Percentiles rank a stretch among this genome's conserved stretches.
These are phyloP conservation scores for Citrullus colocynthis DNA, from an alignment of 306 rosid species.

Conservation along the genomic window DNA sequence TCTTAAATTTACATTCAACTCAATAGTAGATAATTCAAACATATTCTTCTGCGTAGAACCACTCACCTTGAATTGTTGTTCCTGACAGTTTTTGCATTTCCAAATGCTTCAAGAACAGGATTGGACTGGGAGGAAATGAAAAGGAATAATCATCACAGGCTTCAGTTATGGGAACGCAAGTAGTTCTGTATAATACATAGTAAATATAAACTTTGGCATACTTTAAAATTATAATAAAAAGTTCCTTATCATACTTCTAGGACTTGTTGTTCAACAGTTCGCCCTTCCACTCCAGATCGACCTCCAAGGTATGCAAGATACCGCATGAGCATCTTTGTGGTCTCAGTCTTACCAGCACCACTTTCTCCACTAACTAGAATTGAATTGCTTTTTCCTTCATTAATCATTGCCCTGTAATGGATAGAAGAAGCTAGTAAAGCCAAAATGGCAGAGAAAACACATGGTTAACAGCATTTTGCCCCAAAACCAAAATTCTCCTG, in stretches of 20 bases:
- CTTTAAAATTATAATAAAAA: neutral
- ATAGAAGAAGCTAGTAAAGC: constrained; percentile 9
- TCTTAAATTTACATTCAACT: neutral
- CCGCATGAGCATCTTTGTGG: constrained; percentile 98
- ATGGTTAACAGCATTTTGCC: neutral
- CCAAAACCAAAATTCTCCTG: neutral
- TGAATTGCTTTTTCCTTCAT: constrained; percentile 99
- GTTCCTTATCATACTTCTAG: constrained; percentile 58
- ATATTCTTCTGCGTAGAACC: constrained; percentile 7
- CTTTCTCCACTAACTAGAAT: constrained; percentile 98
- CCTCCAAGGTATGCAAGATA: constrained; percentile 99
- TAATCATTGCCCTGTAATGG: constrained; percentile 76
- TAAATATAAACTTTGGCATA: neutral
- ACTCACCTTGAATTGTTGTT: constrained; percentile 97
- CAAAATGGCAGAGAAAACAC: neutral
- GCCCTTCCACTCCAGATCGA: constrained; percentile 98
- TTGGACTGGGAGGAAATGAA: constrained; percentile 57
- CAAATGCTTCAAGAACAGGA: constrained; percentile 99
- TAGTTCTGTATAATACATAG: neutral
- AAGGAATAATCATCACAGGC: neutral
- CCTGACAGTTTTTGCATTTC: constrained; percentile 97
- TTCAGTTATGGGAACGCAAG: neutral
- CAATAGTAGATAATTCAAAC: neutral
- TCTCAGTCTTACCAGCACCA: constrained; percentile 99
- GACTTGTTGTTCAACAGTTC: constrained; percentile 99